Evolutionary conservation across 2,329 filamentous ascomycete genomes (phyloP).

Genomic region (Botrytis byssoidea): DNA sequence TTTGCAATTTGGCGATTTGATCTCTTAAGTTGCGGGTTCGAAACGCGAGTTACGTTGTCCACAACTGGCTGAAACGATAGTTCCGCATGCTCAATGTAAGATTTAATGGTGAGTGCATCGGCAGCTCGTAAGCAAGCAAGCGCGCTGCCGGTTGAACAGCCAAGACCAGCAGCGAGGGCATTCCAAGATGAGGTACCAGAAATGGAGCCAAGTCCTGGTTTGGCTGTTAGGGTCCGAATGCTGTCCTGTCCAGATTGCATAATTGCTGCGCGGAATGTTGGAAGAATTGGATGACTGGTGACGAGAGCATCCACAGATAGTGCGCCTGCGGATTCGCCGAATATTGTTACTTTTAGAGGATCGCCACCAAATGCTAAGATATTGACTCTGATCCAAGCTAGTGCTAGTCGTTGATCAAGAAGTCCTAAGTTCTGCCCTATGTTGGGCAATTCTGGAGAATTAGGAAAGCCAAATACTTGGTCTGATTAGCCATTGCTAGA

Average conservation of each 20-base stretch:
- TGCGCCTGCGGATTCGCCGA: slow-evolving; percentile 55
- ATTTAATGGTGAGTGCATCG: slow-evolving; percentile 7
- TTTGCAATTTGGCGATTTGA: slow-evolving; percentile 7
- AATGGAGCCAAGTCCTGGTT: neutral
- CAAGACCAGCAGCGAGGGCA: neutral
- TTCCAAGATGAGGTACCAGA: neutral
- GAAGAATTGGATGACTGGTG: slow-evolving; percentile 68
- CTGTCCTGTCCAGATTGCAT: slow-evolving; percentile 64
- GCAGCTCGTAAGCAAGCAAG: slow-evolving; percentile 14
- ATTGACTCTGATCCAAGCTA: slow-evolving; percentile 76
- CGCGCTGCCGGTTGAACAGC: neutral
- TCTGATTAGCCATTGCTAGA: neutral
- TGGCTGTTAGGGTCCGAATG: neutral
- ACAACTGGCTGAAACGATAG: neutral
- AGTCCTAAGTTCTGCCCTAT: slow-evolving; percentile 60
- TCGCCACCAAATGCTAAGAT: slow-evolving; percentile 73
- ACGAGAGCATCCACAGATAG: slow-evolving; percentile 78
- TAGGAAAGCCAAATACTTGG: slow-evolving; percentile 17
- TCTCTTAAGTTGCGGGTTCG: neutral
- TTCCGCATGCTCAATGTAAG: neutral
- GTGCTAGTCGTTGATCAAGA: slow-evolving; percentile 67
- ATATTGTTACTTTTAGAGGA: slow-evolving; percentile 44
- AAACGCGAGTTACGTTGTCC: slow-evolving; percentile 8
- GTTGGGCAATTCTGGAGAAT: slow-evolving; percentile 6
- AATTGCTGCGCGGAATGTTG: slow-evolving; percentile 72